Evolutionary conservation across 805 yeast species (phyloP).

Genomic region (Clavispora carvajalis): DNA sequence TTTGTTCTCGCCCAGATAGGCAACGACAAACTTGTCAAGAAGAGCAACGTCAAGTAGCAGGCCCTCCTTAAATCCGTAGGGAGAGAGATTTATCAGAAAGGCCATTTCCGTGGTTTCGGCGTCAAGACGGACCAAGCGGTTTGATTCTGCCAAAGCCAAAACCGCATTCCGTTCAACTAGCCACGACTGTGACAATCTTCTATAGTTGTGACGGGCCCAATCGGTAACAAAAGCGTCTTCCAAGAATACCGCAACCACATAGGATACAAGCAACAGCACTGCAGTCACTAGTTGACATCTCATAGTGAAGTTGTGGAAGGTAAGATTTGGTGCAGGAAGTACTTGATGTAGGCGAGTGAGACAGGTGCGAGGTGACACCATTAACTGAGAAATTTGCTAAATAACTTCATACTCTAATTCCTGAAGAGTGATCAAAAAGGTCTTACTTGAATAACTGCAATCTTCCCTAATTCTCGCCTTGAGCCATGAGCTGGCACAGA

Average conservation of each 20-base stretch:
- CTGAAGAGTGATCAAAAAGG: too few relatives aligned
- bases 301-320: not conserved
- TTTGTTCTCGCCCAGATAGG: constrained; percentile 5
- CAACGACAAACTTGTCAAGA: constrained; percentile 5
- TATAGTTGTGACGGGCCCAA: constrained; percentile 48
- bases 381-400: too few relatives aligned
- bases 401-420: too few relatives aligned
- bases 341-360: not conserved
- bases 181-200: constrained; percentile 24
- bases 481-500: too few relatives aligned
- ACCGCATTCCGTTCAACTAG: constrained; percentile 13
- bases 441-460: too few relatives aligned
- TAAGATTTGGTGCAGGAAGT: not conserved
- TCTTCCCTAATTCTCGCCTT: too few relatives aligned
- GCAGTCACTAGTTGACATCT: not conserved
- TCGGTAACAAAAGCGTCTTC: constrained; percentile 54
- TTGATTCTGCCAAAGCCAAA: constrained; percentile 19
- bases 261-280: not conserved
- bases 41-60: not conserved
- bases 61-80: not conserved
- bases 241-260: constrained; percentile 21
- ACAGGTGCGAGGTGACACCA: too few relatives aligned
- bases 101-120: constrained; percentile 18
- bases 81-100: constrained; percentile 23
- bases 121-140: constrained; percentile 21